Evolutionary conservation across 192 early-diverging fungal species (phyloP), one percentile per base, ranked within the genome.

Genomic region (Diversispora epigaea): DNA sequence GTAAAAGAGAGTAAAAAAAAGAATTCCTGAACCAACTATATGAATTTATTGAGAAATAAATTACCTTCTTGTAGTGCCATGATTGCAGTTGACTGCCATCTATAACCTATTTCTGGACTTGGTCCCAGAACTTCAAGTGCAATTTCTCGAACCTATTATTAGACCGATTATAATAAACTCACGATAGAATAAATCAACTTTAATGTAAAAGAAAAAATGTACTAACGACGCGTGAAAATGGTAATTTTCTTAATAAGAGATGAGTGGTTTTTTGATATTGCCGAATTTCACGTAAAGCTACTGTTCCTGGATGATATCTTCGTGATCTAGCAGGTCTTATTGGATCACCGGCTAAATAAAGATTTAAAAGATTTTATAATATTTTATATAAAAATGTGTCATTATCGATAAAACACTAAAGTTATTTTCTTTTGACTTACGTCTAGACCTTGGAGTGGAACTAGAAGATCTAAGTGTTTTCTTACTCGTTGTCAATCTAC

Each of bases 211-310:
- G 32, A 14, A 68, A n/a, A 46, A 19, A 41, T 58, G 19, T 14
- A 81, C 78, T 54, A 78, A 91, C 94, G 46, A 96, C 82, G 0
- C 95, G 83, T 25, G 92, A 84, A 86, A 96, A 96, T n/a, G 95
- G 94, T 39, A 94, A 84, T 83, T 94, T 95, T 39, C 89, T 84
- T 12, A 96, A 76, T 43, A 95, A 81, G 21, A 95, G 84, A 25
- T 93, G 85, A 32, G 93, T 94, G 12, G 82, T 86, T 80, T 91
- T 93, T 78, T 96, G 95, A 77, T 90, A 95, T 72, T 87, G 86
- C 70, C 93, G 84, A 57, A 96, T 96, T 79, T 96, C 95, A 7
- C 90, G 77, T 46, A 96, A 82, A 2, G 95, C 94, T 11, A 91
- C 84, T 10, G 92, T 89, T 21, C 95, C 95, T 32, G 92, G 92